Base-by-base conservation (phyloP, 1,139 yeast genomes). In the Candida neerlandica region DNA sequence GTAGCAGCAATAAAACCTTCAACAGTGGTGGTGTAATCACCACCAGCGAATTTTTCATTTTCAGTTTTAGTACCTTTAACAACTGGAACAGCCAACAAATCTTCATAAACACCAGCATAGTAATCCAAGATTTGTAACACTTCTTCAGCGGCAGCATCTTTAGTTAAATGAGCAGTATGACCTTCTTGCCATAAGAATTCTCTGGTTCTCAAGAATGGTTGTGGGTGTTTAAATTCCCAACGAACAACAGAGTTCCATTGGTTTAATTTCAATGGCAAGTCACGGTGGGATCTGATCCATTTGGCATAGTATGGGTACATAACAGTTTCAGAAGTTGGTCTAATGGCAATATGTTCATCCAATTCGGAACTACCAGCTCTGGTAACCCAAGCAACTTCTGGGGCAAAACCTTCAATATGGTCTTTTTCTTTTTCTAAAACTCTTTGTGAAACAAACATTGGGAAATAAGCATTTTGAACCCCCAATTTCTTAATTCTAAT, bases 111-210 rank as follows among this genome's bases (percentile, higher is more conserved):
- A 54, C 84, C 83, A 54, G 87, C 86, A 70, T 95, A 95, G 73
- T 83, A 85, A 57, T 89, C 95, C 66, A 94, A 82, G 63, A 95
- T 91, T 69, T 87, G 86, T 61, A 82, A 69, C 27, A 94, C 99
- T 75, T 95, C 99, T 51, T 76, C 77, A 53, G 81, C 80, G 37
- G 99, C 97, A 52, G 81, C 92, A 52, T 84, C 86, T 58, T 76
- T 74, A 51, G 95, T 87, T 66, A 94, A 81, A 67, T 89, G 96
- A 49, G 96, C 99, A 48, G 99, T 95, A 76, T 95, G 99, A 58
- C 99, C 99, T 76, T 95, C 99, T 77, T 95, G 99, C 99, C 99
- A 95, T 70, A 95, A 80, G 75, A 95, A 95, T 74, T 95, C 99
- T 76, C 99, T 87, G 14, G 99, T 95, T 81, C 99, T 89, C 66